Conservation (phyloP, 2,329 filamentous ascomycete species). For the Trichoderma lentiforme region DNA sequence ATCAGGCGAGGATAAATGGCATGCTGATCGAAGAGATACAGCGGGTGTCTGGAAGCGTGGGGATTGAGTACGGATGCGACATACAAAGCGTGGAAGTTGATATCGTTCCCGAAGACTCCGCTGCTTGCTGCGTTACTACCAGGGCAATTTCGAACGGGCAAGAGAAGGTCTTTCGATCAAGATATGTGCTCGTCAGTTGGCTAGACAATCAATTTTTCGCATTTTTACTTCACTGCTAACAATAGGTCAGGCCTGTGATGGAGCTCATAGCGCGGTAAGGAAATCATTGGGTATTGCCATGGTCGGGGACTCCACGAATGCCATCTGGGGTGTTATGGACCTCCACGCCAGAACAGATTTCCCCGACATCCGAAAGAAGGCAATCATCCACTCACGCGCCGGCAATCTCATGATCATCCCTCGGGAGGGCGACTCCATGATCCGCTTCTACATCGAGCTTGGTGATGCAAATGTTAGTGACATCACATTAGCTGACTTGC, state of each 20-base stretch:
- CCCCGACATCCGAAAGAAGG: neutral
- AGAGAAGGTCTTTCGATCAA: neutral
- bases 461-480: neutral
- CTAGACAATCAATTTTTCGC: neutral
- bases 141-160: neutral
- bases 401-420: slow-evolving; percentile 1
- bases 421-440: neutral
- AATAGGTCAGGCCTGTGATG: neutral
- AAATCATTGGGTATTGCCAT: neutral
- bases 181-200: neutral
- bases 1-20: neutral
- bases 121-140: neutral
- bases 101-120: neutral
- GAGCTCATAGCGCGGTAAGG: neutral
- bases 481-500: neutral
- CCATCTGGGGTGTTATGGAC: neutral
- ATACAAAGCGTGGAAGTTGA: neutral
- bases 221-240: neutral
- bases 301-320: neutral
- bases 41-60: neutral
- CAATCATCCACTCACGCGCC: neutral
- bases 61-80: neutral
- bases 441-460: neutral
- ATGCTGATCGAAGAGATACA: neutral
- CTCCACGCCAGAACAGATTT: neutral